phyloP scores from a whole-genome alignment of 306 rosid genomes.

The Trifolium subterraneum region DNA sequence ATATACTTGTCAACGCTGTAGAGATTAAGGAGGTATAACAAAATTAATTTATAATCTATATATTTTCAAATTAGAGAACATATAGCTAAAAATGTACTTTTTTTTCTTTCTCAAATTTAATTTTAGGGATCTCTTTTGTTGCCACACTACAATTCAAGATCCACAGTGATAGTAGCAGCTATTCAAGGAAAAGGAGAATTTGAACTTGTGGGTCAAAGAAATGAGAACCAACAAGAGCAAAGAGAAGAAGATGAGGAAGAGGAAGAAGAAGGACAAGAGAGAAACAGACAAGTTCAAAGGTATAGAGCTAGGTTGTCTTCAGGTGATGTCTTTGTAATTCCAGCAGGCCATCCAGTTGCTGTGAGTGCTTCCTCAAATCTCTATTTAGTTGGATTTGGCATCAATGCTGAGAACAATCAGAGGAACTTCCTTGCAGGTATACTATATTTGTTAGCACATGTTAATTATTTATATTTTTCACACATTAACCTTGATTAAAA shows the following conservation, averaged over 20 bases:
- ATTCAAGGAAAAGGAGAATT: slow-evolving; percentile 8
- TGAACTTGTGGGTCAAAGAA: slow-evolving; percentile 31
- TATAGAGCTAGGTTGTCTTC: slow-evolving; percentile 17
- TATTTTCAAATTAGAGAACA: neutral
- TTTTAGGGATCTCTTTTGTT: slow-evolving; percentile 39
- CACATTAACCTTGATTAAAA: too few species aligned
- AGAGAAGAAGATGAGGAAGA: neutral
- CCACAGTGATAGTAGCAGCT: slow-evolving; percentile 7
- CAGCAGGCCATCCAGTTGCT: slow-evolving; percentile 49
- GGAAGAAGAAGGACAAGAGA: neutral
- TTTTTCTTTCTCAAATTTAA: neutral
- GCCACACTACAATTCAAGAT: slow-evolving; percentile 41
- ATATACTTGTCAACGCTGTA: neutral
- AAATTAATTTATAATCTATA: neutral
- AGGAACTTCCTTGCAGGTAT: slow-evolving; percentile 61
- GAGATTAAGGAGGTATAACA: slow-evolving; percentile 33
- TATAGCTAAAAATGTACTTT: neutral
- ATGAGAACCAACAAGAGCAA: neutral
- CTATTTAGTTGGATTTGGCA: slow-evolving; percentile 37
- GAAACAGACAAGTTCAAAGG: slow-evolving; percentile 11
- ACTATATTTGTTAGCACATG: too few species aligned
- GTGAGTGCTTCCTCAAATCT: slow-evolving; percentile 40
- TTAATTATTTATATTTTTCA: too few species aligned
- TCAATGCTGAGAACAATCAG: slow-evolving; percentile 50
- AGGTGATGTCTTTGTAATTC: slow-evolving; percentile 42